Evolutionary conservation across 2,329 filamentous ascomycete species (phyloP).

Genomic region (Fusarium veterinarium): DNA sequence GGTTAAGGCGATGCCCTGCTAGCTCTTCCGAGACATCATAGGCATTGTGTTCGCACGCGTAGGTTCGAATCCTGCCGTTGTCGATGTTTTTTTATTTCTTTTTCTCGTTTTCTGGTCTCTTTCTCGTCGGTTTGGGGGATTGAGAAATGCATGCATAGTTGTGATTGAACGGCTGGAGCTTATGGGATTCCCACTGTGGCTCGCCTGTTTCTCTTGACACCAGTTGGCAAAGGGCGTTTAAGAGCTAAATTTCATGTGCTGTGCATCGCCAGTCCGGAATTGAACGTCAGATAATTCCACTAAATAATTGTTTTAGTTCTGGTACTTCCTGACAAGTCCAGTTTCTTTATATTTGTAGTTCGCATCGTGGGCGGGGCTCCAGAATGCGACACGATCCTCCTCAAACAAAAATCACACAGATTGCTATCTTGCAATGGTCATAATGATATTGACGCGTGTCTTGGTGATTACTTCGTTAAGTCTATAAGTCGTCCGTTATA

Average conservation of each 20-base stretch:
- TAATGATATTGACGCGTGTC: accelerated
- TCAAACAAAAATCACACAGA: accelerated
- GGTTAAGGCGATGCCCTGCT: constrained; percentile 28
- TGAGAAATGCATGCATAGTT: not conserved
- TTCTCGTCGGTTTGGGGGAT: accelerated
- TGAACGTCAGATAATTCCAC: accelerated
- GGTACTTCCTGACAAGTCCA: not conserved
- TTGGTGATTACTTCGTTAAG: accelerated
- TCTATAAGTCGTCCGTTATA: accelerated
- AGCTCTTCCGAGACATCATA: constrained; percentile 18
- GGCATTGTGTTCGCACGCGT: constrained; percentile 24
- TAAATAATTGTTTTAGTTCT: accelerated
- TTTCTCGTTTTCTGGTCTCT: accelerated
- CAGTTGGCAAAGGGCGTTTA: not conserved
- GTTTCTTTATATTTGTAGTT: accelerated
- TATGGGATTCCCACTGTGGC: not conserved
- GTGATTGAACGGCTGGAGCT: not conserved
- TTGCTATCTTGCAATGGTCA: accelerated
- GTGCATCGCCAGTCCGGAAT: accelerated
- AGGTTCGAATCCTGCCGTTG: constrained; percentile 22
- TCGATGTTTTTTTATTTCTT: not conserved
- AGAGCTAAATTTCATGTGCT: accelerated
- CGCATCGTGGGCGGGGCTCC: accelerated
- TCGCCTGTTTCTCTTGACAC: not conserved
- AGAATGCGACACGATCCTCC: not conserved